Percentiles rank a stretch among this genome's conserved stretches.
Evolutionary conservation across 2,329 filamentous ascomycete species (phyloP).

Genomic region (Clonostachys byssicola): DNA sequence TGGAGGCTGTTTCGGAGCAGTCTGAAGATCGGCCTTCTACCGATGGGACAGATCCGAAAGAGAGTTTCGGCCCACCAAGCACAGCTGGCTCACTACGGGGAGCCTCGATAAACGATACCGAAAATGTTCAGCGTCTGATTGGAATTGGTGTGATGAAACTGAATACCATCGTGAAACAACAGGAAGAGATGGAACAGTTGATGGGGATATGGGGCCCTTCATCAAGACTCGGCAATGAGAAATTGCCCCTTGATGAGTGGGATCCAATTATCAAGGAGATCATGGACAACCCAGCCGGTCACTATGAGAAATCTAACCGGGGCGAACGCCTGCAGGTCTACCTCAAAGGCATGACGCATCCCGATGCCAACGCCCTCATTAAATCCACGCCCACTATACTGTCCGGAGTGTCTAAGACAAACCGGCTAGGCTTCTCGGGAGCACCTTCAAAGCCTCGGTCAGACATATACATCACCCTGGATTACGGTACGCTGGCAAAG

Average conservation of each 20-base stretch:
- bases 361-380: slow-evolving; percentile 76
- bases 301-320: slow-evolving; percentile 67
- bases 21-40: slow-evolving; percentile 30
- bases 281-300: slow-evolving; percentile 68
- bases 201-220: slow-evolving; percentile 73
- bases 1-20: slow-evolving; percentile 54
- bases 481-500: slow-evolving; percentile 71
- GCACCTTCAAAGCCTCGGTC: slow-evolving; percentile 84
- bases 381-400: slow-evolving; percentile 84
- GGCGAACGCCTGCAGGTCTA: slow-evolving; percentile 78
- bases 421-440: slow-evolving; percentile 89
- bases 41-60: slow-evolving; percentile 33
- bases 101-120: slow-evolving; percentile 11
- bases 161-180: slow-evolving; percentile 68
- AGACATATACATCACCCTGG: slow-evolving; percentile 90
- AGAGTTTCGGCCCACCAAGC: slow-evolving; percentile 42
- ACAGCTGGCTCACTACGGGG: slow-evolving; percentile 47
- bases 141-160: slow-evolving; percentile 77
- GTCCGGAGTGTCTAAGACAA: slow-evolving; percentile 74
- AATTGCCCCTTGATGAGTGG: slow-evolving; percentile 61
- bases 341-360: slow-evolving; percentile 71
- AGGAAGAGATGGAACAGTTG: slow-evolving; percentile 69
- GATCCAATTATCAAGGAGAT: slow-evolving; percentile 69
- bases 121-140: slow-evolving; percentile 50
- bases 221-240: slow-evolving; percentile 47